Percentiles rank a stretch among this genome's conserved stretches.
Evolutionary conservation across 768 basidiomycete genomes (phyloP).

Genomic region (Lepiota brunneoincarnata): DNA sequence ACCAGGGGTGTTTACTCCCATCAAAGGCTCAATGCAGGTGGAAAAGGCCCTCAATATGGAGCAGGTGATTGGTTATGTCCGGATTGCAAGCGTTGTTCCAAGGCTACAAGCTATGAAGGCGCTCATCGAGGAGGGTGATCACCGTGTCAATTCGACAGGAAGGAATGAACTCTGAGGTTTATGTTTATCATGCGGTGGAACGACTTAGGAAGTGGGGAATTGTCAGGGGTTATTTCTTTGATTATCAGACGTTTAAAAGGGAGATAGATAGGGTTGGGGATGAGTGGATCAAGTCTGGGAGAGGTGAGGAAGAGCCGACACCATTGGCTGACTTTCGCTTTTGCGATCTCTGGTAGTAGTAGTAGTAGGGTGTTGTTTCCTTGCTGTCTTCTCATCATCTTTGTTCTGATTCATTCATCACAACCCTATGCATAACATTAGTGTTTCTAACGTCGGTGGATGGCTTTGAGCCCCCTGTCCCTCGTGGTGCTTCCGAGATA

Average conservation of each 20-base stretch:
- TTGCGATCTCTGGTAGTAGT: not conserved
- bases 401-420: no score
- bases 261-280: not conserved
- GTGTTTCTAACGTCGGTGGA: no score
- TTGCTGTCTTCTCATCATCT: no score
- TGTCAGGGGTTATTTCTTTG: not conserved
- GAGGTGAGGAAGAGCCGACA: not conserved
- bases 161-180: not conserved
- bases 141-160: not conserved
- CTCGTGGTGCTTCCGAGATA: no score
- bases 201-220: not conserved
- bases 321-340: not conserved
- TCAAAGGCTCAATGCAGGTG: not conserved
- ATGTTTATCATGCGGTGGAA: not conserved
- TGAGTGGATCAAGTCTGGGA: not conserved
- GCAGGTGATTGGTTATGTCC: conserved; percentile 1
- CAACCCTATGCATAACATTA: no score
- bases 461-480: no score
- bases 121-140: not conserved
- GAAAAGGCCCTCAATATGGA: not conserved
- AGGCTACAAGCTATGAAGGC: not conserved
- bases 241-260: not conserved
- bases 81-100: not conserved
- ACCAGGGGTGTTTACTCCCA: not conserved
- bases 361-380: no score